A percentile compares a stretch with the other conserved stretches of the same genome.
phyloP scores from a whole-genome alignment of 148 eudicot genomes.

The Silene uniflora region DNA sequence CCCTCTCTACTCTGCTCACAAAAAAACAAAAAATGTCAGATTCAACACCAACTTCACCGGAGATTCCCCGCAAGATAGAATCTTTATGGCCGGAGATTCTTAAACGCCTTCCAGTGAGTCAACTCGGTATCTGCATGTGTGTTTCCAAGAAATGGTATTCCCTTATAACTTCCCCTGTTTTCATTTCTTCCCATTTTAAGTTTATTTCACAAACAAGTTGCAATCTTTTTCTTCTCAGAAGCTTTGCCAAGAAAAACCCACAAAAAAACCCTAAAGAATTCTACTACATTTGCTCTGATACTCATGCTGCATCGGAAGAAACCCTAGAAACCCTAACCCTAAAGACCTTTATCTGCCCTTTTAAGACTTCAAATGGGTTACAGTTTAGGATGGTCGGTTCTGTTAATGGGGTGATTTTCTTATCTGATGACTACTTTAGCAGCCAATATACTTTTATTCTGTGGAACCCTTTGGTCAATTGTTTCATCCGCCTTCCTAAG shows the following conservation, averaged over 20 bases:
- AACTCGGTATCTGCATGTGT: background rate
- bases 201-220: constrained; percentile 6
- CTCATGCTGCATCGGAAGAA: background rate
- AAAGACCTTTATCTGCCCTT: background rate
- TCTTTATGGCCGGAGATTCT: constrained; percentile 11
- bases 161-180: background rate
- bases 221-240: constrained; percentile 2
- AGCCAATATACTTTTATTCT: background rate
- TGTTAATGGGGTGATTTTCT: constrained; percentile 3
- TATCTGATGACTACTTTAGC: background rate
- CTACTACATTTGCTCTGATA: background rate
- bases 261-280: background rate
- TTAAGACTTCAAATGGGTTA: background rate
- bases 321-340: constrained; percentile 5
- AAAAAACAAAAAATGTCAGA: background rate
- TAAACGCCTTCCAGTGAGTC: constrained; percentile 4
- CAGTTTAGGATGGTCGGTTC: constrained; percentile 6
- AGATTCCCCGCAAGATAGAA: background rate
- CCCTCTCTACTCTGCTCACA: no score
- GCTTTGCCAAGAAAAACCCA: background rate
- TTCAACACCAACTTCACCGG: background rate
- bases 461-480: constrained; percentile 9
- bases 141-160: background rate
- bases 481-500: constrained; percentile 4
- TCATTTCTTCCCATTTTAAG: background rate